Conservation (phyloP, 768 basidiomycete genomes). For the Suillus luteus region DNA sequence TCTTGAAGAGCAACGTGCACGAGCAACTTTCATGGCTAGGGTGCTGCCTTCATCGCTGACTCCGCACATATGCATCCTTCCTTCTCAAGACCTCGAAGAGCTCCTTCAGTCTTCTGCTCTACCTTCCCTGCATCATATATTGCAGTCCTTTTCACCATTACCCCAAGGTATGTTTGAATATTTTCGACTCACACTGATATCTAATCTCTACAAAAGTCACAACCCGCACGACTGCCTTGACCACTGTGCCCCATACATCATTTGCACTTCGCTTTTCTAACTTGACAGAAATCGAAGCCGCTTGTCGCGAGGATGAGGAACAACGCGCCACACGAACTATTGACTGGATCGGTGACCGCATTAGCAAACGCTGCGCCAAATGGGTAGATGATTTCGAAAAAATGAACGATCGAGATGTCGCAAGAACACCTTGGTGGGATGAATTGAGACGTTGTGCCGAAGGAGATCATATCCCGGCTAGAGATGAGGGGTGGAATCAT, state of each 20-base stretch:
- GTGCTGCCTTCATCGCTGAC: constrained; percentile 72
- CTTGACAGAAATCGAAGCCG: constrained; percentile 67
- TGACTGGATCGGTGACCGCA: constrained; percentile 83
- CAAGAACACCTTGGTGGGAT: constrained; percentile 84
- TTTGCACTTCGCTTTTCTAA: constrained; percentile 82
- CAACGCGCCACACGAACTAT: constrained; percentile 76
- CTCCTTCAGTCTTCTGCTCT: constrained; percentile 60
- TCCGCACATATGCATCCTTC: constrained; percentile 76
- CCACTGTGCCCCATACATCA: constrained; percentile 67
- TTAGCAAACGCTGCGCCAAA: constrained; percentile 57
- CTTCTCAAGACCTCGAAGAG: constrained; percentile 68
- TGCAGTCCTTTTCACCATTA: constrained; percentile 84
- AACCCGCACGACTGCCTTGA: constrained; percentile 73
- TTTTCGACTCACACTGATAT: constrained; percentile 9
- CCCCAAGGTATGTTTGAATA: constrained; percentile 61
- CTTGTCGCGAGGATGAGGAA: constrained; percentile 79
- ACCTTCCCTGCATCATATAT: constrained; percentile 69
- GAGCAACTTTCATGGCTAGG: constrained; percentile 42
- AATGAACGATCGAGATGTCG: constrained; percentile 38
- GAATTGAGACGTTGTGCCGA: constrained; percentile 77
- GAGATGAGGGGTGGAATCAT: constrained; percentile 83
- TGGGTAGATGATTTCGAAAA: constrained; percentile 74
- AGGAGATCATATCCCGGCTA: constrained; percentile 73
- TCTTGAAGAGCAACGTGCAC: not conserved
- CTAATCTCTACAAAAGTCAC: constrained; percentile 53